Conservation (phyloP, 164 flowering plant genomes). For the Chimonanthus praecox region DNA sequence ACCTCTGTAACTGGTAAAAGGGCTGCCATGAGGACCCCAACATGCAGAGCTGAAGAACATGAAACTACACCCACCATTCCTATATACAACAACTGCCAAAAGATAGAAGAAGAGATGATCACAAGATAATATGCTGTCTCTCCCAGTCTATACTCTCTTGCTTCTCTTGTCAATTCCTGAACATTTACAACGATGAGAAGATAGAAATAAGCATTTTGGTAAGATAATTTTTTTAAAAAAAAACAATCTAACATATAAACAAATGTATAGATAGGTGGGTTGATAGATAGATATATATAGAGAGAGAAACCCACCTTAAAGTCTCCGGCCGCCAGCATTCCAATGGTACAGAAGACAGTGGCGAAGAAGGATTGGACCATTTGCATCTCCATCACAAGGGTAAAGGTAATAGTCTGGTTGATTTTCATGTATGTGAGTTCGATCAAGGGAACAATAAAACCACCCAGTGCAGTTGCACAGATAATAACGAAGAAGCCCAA, state of each 20-base stretch:
- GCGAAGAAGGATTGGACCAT: slow-evolving; percentile 33
- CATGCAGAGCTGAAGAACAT: slow-evolving; percentile 43
- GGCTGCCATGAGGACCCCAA: slow-evolving; percentile 37
- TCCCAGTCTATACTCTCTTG: slow-evolving; percentile 38
- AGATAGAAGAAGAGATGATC: slow-evolving; percentile 23
- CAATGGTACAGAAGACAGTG: slow-evolving; percentile 38
- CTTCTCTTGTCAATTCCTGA: slow-evolving; percentile 56
- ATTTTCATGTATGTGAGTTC: slow-evolving; percentile 46
- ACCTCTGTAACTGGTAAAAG: slow-evolving; percentile 45
- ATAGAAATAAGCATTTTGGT: no score
- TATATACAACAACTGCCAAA: slow-evolving; percentile 48
- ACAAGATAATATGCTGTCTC: slow-evolving; percentile 39
- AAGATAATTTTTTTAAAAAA: neutral
- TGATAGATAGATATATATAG: neutral
- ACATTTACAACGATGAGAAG: neutral
- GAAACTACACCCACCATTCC: slow-evolving; percentile 53
- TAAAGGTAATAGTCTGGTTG: slow-evolving; percentile 25
- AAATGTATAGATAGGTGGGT: neutral
- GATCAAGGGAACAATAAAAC: slow-evolving; percentile 38
- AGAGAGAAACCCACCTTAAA: slow-evolving; percentile 29
- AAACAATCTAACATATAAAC: neutral
- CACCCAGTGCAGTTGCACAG: slow-evolving; percentile 44
- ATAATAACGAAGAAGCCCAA: slow-evolving; percentile 44
- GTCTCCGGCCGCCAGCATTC: slow-evolving; percentile 48
- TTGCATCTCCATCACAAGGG: slow-evolving; percentile 53